phyloP scores from a whole-genome alignment of 2,329 filamentous ascomycete genomes.

The Teratosphaeria gauchensis region DNA sequence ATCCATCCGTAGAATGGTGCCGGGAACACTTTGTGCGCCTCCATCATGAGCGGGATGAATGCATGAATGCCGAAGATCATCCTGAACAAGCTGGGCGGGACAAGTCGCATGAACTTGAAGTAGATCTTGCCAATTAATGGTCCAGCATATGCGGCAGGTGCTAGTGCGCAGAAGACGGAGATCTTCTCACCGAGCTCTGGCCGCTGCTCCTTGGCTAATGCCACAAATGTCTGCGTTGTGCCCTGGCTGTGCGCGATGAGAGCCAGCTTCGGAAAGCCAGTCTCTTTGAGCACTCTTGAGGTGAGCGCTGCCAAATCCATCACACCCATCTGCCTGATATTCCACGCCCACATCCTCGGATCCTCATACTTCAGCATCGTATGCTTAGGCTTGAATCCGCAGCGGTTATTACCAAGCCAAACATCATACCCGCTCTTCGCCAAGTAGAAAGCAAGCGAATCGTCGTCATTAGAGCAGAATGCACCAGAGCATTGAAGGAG shows the following conservation, averaged over 20 bases:
- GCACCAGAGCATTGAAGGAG: constrained; percentile 79
- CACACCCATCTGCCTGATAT: constrained; percentile 86
- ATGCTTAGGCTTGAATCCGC: constrained; percentile 73
- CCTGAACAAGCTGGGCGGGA: constrained; percentile 67
- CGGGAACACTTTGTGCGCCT: constrained; percentile 60
- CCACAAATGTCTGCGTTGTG: constrained; percentile 79
- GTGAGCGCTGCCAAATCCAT: constrained; percentile 76
- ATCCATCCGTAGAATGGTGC: constrained; percentile 64
- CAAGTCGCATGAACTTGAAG: constrained; percentile 81
- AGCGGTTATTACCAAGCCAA: constrained; percentile 90
- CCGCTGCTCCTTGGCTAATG: constrained; percentile 79
- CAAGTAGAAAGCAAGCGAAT: constrained; percentile 82
- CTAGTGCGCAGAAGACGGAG: constrained; percentile 82
- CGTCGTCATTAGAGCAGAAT: constrained; percentile 83
- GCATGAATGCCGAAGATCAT: constrained; percentile 83
- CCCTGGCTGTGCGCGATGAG: constrained; percentile 85
- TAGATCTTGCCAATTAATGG: constrained; percentile 78
- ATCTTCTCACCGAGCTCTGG: constrained; percentile 75
- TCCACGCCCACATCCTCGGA: constrained; percentile 94
- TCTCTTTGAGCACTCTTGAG: constrained; percentile 70
- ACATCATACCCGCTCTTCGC: constrained; percentile 90
- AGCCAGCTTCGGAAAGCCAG: constrained; percentile 71
- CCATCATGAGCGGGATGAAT: constrained; percentile 91
- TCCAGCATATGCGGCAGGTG: constrained; percentile 83
- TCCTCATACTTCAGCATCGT: constrained; percentile 60